Conservation (phyloP, 192 early-diverging fungal species). For the Coemansia javaensis region DNA sequence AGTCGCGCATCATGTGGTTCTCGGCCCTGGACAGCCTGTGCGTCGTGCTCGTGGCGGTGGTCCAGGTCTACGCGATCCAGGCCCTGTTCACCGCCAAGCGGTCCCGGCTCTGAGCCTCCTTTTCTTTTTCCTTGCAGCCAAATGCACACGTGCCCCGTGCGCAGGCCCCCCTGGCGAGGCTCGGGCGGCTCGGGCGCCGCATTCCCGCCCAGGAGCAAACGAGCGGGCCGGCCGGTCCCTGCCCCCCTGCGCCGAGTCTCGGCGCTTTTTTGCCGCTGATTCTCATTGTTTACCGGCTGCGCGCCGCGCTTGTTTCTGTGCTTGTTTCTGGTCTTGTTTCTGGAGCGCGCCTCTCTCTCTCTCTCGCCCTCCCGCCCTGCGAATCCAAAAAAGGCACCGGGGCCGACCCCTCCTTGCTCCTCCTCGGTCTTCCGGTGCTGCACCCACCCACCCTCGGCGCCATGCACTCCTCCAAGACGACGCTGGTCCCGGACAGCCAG, state of each 20-base stretch:
- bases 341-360: too few relatives aligned
- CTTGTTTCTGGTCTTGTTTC: too few relatives aligned
- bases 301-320: not conserved
- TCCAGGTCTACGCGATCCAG: constrained; percentile 94
- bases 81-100: constrained; percentile 82
- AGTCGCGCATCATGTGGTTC: constrained; percentile 91
- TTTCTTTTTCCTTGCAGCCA: not conserved
- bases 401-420: not conserved
- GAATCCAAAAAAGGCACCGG: not conserved
- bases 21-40: constrained; percentile 68
- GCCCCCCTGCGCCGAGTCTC: too few relatives aligned
- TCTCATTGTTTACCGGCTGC: too few relatives aligned
- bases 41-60: constrained; percentile 76
- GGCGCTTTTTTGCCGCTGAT: too few relatives aligned
- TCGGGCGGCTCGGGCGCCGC: too few relatives aligned
- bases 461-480: not conserved
- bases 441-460: not conserved
- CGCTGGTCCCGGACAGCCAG: constrained; percentile 16
- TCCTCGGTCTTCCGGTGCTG: not conserved
- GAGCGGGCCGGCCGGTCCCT: too few relatives aligned
- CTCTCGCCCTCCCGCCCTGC: not conserved
- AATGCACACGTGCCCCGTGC: not conserved
- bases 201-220: too few relatives aligned
- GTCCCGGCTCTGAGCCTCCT: constrained; percentile 23
- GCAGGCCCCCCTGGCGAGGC: too few relatives aligned